Percentiles rank a stretch among this genome's conserved stretches.
Conservation (phyloP, 345 rosid species). For the Pugionium dolabratum region DNA sequence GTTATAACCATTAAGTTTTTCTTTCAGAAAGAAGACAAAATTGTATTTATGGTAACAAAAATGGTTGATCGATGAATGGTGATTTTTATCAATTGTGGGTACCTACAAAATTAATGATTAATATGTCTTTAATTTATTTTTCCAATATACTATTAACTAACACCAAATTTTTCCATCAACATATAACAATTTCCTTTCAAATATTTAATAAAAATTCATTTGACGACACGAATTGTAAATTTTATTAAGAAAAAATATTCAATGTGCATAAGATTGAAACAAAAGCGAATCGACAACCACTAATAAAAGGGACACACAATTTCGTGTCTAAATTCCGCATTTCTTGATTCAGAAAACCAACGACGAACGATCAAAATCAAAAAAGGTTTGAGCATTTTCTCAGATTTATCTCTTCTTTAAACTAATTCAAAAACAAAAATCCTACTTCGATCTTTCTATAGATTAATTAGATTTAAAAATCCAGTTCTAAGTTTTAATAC, state of each 20-base stretch:
- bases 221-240: not conserved
- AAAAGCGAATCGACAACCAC: not conserved
- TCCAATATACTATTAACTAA: too few species aligned
- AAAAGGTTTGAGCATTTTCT: conserved; percentile 11
- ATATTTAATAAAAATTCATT: not conserved
- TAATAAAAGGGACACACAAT: not conserved
- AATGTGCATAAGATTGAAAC: not conserved
- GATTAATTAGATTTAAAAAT: not conserved
- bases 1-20: too few species aligned
- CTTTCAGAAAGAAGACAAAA: too few species aligned
- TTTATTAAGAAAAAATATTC: not conserved
- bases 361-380: not conserved
- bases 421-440: not conserved
- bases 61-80: too few species aligned
- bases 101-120: too few species aligned
- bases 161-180: too few species aligned
- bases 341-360: conserved; percentile 20
- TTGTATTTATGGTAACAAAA: too few species aligned
- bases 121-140: too few species aligned
- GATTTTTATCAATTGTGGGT: too few species aligned
- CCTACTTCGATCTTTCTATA: not conserved
- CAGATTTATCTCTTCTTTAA: not conserved
- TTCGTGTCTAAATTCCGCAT: not conserved
- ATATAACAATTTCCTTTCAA: too few species aligned
- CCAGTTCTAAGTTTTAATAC: not conserved